phyloP scores from a whole-genome alignment of 108 stramenopile genomes.

The Tribonema minus region DNA sequence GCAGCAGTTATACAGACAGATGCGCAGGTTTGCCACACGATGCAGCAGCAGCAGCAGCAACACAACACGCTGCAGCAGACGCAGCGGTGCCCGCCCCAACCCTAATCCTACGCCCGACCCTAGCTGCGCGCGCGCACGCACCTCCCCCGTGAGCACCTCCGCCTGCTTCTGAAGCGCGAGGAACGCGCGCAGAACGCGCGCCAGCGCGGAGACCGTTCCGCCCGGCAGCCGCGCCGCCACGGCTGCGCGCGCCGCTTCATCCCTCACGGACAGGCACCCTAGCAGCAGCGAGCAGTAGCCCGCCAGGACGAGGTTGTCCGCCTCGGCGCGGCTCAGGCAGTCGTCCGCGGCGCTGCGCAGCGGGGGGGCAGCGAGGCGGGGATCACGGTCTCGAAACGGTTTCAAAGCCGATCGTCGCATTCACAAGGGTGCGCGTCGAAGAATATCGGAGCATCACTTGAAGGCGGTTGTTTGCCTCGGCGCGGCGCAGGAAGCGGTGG shows the following conservation, averaged over 20 bases:
- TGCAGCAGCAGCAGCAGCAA: no score
- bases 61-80: no score
- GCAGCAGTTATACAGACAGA: neutral
- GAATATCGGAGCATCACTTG: no score
- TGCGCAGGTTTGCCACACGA: no score
- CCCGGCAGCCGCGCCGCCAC: neutral
- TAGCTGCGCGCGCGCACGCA: neutral
- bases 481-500: no score
- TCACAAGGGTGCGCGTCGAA: neutral
- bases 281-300: neutral
- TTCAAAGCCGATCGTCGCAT: neutral
- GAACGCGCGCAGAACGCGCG: neutral
- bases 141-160: neutral
- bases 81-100: no score
- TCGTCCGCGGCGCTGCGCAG: neutral
- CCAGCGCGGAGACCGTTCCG: neutral
- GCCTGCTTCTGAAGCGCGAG: neutral
- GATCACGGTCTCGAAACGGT: neutral
- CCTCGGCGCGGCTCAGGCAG: neutral
- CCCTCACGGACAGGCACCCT: neutral
- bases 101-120: no score
- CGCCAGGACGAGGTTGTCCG: neutral
- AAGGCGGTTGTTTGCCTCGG: no score
- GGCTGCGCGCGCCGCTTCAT: neutral
- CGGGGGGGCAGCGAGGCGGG: neutral